Conservation (phyloP, 164 flowering plant species). For the Stephania japonica region DNA sequence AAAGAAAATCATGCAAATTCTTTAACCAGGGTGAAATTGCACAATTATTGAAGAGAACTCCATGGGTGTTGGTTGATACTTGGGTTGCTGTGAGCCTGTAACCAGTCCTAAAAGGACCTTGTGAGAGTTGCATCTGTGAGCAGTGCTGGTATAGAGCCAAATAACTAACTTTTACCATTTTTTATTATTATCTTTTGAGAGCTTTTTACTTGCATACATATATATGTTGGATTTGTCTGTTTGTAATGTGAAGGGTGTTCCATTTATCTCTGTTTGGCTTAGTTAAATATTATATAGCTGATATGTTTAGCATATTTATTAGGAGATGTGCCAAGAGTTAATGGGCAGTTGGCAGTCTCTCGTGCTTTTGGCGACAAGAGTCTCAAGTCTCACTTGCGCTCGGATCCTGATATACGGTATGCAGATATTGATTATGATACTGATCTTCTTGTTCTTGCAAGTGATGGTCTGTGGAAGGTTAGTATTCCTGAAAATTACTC, state of each 20-base stretch:
- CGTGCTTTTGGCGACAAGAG: slow-evolving; percentile 81
- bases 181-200: not conserved
- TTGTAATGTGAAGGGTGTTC: too few species aligned
- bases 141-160: not conserved
- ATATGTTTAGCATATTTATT: slow-evolving; percentile 6
- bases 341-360: slow-evolving; percentile 81
- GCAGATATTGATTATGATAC: slow-evolving; percentile 36
- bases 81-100: not conserved
- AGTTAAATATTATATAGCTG: not conserved
- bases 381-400: slow-evolving; percentile 70
- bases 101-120: not conserved
- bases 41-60: not conserved
- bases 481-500: slow-evolving; percentile 11
- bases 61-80: not conserved
- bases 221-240: not conserved
- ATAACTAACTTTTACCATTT: not conserved
- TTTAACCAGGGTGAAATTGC: not conserved
- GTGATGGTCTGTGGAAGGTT: slow-evolving; percentile 90
- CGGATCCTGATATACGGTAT: slow-evolving; percentile 57
- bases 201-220: not conserved
- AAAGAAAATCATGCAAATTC: not conserved
- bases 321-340: slow-evolving; percentile 84
- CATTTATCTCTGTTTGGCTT: not conserved
- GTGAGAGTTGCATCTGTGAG: not conserved
- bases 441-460: slow-evolving; percentile 60